A percentile compares a stretch with the other conserved stretches of the same genome.
These are phyloP conservation scores for Trichoderma sp. DNA, from an alignment of 2,329 filamentous ascomycete species.

Conservation along the genomic window DNA sequence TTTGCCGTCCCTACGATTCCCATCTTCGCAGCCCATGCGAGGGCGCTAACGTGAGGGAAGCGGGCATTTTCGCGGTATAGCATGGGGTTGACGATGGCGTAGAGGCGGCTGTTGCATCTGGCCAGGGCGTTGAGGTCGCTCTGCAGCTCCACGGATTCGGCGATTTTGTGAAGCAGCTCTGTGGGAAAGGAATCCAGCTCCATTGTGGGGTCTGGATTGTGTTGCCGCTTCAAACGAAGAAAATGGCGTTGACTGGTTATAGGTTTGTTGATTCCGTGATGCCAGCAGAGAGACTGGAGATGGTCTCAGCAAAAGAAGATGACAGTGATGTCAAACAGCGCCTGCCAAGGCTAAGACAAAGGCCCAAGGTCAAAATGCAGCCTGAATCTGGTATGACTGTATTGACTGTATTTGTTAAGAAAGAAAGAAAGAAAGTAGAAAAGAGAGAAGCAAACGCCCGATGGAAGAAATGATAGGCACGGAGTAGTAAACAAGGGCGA, in stretches of 20 bases:
- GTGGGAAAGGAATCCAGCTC: not conserved
- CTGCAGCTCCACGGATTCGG: not conserved
- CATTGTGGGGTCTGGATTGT: not conserved
- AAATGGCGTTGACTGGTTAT: not conserved
- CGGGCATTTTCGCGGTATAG: slow-evolving; percentile 5
- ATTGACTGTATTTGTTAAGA: not conserved
- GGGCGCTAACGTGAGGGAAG: not conserved
- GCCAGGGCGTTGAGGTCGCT: slow-evolving; percentile 7
- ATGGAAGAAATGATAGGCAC: too few relatives aligned
- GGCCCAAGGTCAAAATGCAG: not conserved
- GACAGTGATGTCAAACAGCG: not conserved
- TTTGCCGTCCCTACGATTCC: not conserved
- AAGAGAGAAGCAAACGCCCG: too few relatives aligned
- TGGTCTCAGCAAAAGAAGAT: not conserved
- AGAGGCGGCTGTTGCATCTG: not conserved
- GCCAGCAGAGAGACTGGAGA: not conserved
- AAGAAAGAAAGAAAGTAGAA: too few relatives aligned
- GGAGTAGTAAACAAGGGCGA: too few relatives aligned
- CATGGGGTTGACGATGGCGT: not conserved
- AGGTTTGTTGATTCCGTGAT: not conserved
- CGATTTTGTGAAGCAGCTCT: not conserved
- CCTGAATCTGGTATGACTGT: not conserved
- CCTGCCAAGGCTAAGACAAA: not conserved
- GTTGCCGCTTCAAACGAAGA: not conserved
- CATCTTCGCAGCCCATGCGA: not conserved